phyloP scores from a whole-genome alignment of 148 eudicot genomes.

The Cornus florida region DNA sequence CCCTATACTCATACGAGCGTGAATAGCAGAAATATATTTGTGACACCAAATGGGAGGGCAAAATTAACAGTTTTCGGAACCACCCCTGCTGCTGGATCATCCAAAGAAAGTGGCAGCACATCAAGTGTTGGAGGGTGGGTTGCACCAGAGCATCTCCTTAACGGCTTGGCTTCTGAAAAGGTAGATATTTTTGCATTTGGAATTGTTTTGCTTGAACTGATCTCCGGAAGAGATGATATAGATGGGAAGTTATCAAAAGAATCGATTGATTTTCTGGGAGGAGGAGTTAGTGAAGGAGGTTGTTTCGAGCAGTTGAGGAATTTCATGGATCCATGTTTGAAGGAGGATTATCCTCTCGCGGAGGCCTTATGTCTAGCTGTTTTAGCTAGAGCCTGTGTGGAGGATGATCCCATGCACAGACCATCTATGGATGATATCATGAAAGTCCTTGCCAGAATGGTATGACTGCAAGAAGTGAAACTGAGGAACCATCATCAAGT shows the following conservation, averaged over 20 bases:
- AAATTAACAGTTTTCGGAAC: constrained; percentile 38
- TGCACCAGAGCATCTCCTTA: constrained; percentile 13
- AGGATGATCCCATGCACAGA: constrained; percentile 42
- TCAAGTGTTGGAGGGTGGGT: constrained; percentile 14
- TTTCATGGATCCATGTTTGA: constrained; percentile 43
- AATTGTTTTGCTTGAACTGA: constrained; percentile 44
- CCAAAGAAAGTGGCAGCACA: constrained; percentile 13
- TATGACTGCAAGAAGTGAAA: constrained; percentile 18
- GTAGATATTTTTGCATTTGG: constrained; percentile 44
- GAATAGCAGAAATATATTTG: constrained; percentile 31
- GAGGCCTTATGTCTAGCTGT: constrained; percentile 54
- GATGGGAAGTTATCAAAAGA: constrained; percentile 16
- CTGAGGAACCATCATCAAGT: not conserved
- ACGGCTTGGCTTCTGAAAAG: constrained; percentile 27
- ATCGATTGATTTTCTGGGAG: constrained; percentile 39
- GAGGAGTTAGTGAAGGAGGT: constrained; percentile 43
- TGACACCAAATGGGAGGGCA: constrained; percentile 43
- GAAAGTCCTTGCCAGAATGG: constrained; percentile 53
- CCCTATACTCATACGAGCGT: constrained; percentile 26
- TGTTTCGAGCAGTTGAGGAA: constrained; percentile 49
- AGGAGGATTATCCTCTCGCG: constrained; percentile 44
- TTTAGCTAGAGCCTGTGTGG: constrained; percentile 49
- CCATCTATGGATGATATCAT: constrained; percentile 51
- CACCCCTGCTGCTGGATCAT: constrained; percentile 7
- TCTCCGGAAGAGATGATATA: constrained; percentile 32